Base-by-base conservation (phyloP, 257 asterid species). In the Solanum boliviense region DNA sequence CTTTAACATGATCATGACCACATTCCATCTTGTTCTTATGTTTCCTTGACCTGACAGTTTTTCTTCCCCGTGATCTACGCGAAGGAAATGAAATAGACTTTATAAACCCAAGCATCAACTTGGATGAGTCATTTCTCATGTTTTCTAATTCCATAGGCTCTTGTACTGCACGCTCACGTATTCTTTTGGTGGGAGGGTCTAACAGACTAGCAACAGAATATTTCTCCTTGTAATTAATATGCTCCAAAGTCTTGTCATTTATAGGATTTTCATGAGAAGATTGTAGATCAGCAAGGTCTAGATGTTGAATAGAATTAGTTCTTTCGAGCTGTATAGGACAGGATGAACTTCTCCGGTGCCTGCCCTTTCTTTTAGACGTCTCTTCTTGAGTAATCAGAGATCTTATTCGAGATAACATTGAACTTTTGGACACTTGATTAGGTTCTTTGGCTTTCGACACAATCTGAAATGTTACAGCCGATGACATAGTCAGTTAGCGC, bases 81-180 rank as follows among this genome's bases (percentile, higher is more conserved):
- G 46, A 88, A 1, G 98, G 96, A 88, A 95, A 94, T 9, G 99
- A 93, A 11, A 90, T 70, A 1, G 96, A 95, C 85, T 95, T 96
- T 39, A 90, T 91, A 46, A 96, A 81, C 3, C 95, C 92, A 7
- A 78, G 25, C 84, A 89, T 90, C 83, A 73, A n/a, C 29, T 84
- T 89, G 16, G 95, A 87, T 67, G 65, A 31, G 9, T 87, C 72
- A 36, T 67, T 62, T 41, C 46, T 87, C 52, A 87, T 81, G 87
- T 81, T 65, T 29, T 62, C 70, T 67, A 21, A 34, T 78, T 87
- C 60, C 31, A 87, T 25, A 41, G 87, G 82, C 58, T 62, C 86
- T 83, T 58, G 65, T 6, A 87, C 25, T 41, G 25, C 34, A 84
- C 9, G 25, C 13, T 88, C 84, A 13, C 82, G 13, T 13, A 23